These are phyloP conservation scores for Chalciporus sphaerocephalus DNA, from an alignment of 768 basidiomycete species.

Conservation along the genomic window DNA sequence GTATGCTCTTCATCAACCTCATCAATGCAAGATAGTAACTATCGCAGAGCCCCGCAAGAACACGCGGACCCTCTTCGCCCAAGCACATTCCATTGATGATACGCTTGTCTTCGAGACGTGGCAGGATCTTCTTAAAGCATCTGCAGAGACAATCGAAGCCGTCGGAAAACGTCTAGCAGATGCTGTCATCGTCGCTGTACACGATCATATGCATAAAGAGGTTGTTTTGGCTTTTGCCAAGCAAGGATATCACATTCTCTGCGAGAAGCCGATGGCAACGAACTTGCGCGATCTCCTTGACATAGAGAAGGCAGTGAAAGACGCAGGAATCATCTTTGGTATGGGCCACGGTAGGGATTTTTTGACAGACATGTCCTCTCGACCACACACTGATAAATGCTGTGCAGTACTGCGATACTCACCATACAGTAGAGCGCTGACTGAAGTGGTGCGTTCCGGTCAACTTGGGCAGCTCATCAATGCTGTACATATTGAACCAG, in stretches of 20 bases:
- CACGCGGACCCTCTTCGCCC: constrained; percentile 56
- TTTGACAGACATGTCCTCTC: background rate
- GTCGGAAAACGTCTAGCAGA: constrained; percentile 73
- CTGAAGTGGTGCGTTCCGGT: constrained; percentile 65
- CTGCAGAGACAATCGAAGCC: constrained; percentile 58
- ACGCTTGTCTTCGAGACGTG: constrained; percentile 69
- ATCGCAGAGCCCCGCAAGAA: constrained; percentile 79
- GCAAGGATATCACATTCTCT: constrained; percentile 85
- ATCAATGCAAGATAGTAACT: constrained; percentile 70
- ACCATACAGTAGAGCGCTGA: constrained; percentile 70
- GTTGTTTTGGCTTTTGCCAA: constrained; percentile 69
- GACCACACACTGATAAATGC: background rate
- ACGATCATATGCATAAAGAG: constrained; percentile 74
- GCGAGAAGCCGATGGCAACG: constrained; percentile 92
- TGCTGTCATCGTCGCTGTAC: constrained; percentile 76
- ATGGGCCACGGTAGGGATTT: constrained; percentile 71
- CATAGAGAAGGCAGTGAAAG: constrained; percentile 69
- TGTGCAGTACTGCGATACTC: constrained; percentile 78
- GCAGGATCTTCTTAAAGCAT: constrained; percentile 66
- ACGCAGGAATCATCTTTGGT: constrained; percentile 72
- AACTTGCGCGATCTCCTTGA: constrained; percentile 63
- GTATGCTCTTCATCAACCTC: constrained; percentile 59
- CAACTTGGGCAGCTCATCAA: constrained; percentile 76
- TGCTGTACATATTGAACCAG: constrained; percentile 78
- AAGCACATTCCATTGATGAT: constrained; percentile 54